Evolutionary conservation across 768 basidiomycete species (phyloP).

Genomic region (Albatrellus ellisii): DNA sequence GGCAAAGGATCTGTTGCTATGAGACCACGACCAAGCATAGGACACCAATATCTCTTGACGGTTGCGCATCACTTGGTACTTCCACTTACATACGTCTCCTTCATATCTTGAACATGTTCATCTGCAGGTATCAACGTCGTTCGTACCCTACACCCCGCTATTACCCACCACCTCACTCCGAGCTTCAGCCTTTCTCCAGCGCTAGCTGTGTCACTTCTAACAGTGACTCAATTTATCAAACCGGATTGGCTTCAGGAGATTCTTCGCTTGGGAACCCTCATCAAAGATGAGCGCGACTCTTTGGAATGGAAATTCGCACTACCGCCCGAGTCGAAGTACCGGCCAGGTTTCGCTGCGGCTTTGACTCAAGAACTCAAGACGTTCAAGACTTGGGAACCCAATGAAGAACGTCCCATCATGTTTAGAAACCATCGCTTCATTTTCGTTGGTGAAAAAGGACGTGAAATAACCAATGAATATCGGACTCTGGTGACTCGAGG

Average conservation of each 20-base stretch:
- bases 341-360: conserved; percentile 41
- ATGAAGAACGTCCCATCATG: conserved; percentile 46
- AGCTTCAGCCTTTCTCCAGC: conserved; percentile 34
- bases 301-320: conserved; percentile 40
- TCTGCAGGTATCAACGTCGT: conserved; percentile 42
- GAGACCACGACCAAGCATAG: conserved; percentile 16
- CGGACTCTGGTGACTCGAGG: conserved; percentile 43
- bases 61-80: conserved; percentile 34
- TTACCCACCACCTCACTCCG: conserved; percentile 54
- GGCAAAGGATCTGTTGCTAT: conserved; percentile 16
- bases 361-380: conserved; percentile 35
- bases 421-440: conserved; percentile 43
- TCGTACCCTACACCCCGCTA: conserved; percentile 27
- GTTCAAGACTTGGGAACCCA: conserved; percentile 52
- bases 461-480: conserved; percentile 34
- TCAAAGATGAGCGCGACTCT: conserved; percentile 22
- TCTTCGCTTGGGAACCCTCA: conserved; percentile 32
- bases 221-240: conserved; percentile 44
- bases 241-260: conserved; percentile 57
- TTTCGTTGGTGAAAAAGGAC: conserved; percentile 41
- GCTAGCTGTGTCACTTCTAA: conserved; percentile 46
- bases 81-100: background rate
- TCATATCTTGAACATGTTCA: background rate
- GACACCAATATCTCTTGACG: conserved; percentile 13
- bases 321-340: conserved; percentile 40